A percentile compares a stretch with the other conserved stretches of the same genome.
These are phyloP conservation scores for Cyclanthera cordifolia DNA, from an alignment of 306 rosid genomes.

Conservation along the genomic window DNA sequence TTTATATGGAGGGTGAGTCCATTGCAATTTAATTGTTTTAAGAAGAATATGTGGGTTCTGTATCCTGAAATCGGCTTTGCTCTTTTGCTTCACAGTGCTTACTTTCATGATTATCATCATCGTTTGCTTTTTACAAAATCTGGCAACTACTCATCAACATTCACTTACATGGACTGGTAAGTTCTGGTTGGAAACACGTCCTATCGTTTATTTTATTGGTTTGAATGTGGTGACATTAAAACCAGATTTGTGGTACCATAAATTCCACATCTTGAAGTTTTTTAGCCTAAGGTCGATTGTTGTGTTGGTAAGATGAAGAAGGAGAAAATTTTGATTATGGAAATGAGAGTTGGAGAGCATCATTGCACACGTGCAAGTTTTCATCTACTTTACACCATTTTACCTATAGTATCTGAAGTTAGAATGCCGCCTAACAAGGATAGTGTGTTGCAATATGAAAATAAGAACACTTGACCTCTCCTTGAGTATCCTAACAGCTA, in stretches of 20 bases:
- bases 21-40: neutral
- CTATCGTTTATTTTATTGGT: neutral
- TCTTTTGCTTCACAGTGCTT: conserved; percentile 42
- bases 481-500: too few relatives aligned
- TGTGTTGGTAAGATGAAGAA: too few relatives aligned
- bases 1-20: conserved; percentile 79
- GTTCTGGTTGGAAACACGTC: conserved; percentile 1
- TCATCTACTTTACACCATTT: neutral
- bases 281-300: neutral
- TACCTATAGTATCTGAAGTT: neutral
- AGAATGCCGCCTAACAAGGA: too few relatives aligned
- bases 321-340: neutral
- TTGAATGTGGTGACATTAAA: neutral
- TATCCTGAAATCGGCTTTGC: conserved; percentile 7
- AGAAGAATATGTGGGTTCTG: neutral
- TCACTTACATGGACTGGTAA: conserved; percentile 72
- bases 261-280: neutral
- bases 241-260: neutral
- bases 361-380: neutral
- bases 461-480: too few relatives aligned
- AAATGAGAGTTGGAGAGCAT: neutral
- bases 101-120: conserved; percentile 95
- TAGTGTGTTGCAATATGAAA: too few relatives aligned
- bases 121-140: conserved; percentile 89
- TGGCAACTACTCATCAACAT: conserved; percentile 95